Conservation (phyloP, 2,329 filamentous ascomycete species). For the Chalara sp. region DNA sequence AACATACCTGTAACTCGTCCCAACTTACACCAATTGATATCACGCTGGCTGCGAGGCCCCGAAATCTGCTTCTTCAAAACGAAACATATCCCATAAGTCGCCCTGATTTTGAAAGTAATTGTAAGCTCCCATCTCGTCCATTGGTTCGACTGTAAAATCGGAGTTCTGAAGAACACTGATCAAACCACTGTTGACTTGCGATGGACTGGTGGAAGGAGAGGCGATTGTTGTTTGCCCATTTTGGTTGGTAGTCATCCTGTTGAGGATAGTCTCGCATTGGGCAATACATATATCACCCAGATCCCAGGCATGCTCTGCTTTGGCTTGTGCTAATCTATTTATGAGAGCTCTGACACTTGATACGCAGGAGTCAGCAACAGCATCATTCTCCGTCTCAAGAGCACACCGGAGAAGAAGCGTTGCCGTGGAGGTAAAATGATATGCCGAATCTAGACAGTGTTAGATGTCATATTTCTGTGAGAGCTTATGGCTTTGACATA, state of each 20-base stretch:
- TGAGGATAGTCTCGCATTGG: constrained; percentile 27
- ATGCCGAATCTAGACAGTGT: constrained; percentile 19
- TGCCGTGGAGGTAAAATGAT: constrained; percentile 23
- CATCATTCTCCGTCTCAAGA: constrained; percentile 12
- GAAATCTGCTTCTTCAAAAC: too few relatives aligned
- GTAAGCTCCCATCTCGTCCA: too few relatives aligned
- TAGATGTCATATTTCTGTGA: background rate
- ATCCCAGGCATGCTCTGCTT: constrained; percentile 22
- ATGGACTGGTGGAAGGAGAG: too few relatives aligned
- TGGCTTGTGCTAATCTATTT: constrained; percentile 8
- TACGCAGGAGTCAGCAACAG: constrained; percentile 6
- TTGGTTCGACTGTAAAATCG: too few relatives aligned
- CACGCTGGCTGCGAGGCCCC: too few relatives aligned
- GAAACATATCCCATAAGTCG: too few relatives aligned
- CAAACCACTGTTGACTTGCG: too few relatives aligned
- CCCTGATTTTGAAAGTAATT: too few relatives aligned
- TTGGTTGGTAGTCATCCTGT: background rate
- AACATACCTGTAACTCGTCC: too few relatives aligned
- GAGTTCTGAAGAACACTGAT: too few relatives aligned
- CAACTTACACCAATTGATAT: too few relatives aligned
- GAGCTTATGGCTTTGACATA: constrained; percentile 7
- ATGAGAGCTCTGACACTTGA: constrained; percentile 5
- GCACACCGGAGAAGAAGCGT: constrained; percentile 15
- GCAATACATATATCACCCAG: constrained; percentile 16
- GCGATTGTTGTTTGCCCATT: too few relatives aligned